These are phyloP conservation scores for Lodderomyces theae DNA, from an alignment of 1,139 yeast species.

Conservation along the genomic window DNA sequence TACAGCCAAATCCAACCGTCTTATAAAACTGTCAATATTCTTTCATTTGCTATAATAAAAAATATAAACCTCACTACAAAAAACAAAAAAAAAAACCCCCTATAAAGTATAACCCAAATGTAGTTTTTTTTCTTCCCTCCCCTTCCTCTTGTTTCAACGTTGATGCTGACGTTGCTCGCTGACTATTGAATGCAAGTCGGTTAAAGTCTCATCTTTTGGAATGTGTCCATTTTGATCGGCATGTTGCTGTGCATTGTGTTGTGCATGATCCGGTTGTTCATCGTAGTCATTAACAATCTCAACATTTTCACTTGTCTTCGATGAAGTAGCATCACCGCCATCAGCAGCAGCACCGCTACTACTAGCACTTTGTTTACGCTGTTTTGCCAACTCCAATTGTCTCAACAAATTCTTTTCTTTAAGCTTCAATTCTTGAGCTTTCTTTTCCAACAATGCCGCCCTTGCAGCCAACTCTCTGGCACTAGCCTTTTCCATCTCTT, in stretches of 20 bases:
- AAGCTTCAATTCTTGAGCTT: conserved; percentile 69
- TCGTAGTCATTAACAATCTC: conserved; percentile 6
- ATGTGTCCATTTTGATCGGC: conserved; percentile 7
- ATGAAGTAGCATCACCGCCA: neutral
- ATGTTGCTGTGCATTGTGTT: conserved; percentile 5
- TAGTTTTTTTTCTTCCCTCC: no score
- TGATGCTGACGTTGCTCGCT: conserved; percentile 5
- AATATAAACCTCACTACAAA: no score
- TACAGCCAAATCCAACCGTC: no score
- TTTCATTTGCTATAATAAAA: no score
- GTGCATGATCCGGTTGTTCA: conserved; percentile 1
- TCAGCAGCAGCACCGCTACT: no score
- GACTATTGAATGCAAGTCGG: conserved; percentile 51
- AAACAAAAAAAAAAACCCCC: no score
- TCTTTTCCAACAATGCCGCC: conserved; percentile 73
- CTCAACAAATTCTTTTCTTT: conserved; percentile 56
- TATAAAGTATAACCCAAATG: no score
- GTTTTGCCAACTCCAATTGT: conserved; percentile 25
- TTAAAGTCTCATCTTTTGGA: conserved; percentile 50
- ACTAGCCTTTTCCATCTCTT: conserved; percentile 73
- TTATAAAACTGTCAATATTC: no score
- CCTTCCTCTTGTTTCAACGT: neutral
- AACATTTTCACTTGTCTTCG: conserved; percentile 5
- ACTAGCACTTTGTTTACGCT: conserved; percentile 6
- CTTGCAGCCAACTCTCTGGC: conserved; percentile 69